These are phyloP conservation scores for Pleurotus platypus DNA, from an alignment of 768 basidiomycete species.

Conservation along the genomic window DNA sequence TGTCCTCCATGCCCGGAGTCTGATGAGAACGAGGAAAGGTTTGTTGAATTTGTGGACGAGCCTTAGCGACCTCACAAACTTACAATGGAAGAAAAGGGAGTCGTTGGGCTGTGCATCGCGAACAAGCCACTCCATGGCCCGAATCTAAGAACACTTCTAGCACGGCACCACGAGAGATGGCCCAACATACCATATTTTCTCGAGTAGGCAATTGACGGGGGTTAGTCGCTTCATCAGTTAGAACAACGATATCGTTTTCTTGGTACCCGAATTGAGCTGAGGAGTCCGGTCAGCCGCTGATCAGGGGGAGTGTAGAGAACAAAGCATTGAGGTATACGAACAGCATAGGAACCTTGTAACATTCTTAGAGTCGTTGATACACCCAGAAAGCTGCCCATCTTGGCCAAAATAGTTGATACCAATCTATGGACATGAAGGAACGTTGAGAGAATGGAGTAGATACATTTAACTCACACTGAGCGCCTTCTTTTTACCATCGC, in stretches of 20 bases:
- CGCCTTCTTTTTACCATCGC: constrained; percentile 84
- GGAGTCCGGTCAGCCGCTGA: neutral
- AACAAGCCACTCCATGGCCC: constrained; percentile 91
- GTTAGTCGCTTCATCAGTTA: constrained; percentile 73
- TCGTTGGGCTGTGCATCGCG: constrained; percentile 77
- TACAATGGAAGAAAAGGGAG: constrained; percentile 89
- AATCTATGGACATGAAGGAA: constrained; percentile 44
- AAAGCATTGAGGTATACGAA: constrained; percentile 27
- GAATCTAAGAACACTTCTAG: constrained; percentile 36
- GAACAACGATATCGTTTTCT: constrained; percentile 79
- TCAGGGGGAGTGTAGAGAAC: no score
- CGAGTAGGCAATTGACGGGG: constrained; percentile 68
- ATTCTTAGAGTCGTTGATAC: constrained; percentile 89
- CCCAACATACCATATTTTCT: constrained; percentile 68
- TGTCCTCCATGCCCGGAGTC: constrained; percentile 96
- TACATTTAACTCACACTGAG: constrained; percentile 51
- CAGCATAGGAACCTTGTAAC: constrained; percentile 70
- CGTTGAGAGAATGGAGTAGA: constrained; percentile 1
- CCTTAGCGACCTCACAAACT: constrained; percentile 14
- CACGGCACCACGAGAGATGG: neutral
- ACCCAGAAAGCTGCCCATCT: constrained; percentile 65
- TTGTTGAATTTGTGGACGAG: neutral
- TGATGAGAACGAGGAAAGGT: constrained; percentile 19
- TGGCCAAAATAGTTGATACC: constrained; percentile 86
- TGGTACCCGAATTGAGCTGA: constrained; percentile 65